Conservation (phyloP, 495 filamentous ascomycete genomes). For the Aspergillus saccharolyticus region DNA sequence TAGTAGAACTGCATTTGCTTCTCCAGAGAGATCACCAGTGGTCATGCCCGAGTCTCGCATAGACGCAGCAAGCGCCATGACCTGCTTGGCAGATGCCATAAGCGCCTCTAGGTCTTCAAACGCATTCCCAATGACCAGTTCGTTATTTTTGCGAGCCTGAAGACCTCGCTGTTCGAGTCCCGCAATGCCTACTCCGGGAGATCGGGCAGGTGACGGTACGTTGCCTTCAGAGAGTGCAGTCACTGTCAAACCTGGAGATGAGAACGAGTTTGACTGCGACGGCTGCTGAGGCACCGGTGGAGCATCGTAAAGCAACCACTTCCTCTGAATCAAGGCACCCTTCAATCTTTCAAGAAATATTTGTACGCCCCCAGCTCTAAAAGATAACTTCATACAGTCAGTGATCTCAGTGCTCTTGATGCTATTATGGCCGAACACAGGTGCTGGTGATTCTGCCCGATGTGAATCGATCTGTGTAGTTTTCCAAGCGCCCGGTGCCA, state of each 20-base stretch:
- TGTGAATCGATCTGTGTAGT: conserved; percentile 23
- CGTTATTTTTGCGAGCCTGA: conserved; percentile 83
- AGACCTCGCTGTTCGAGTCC: conserved; percentile 80
- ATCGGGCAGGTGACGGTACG: conserved; percentile 35
- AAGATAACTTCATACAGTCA: conserved; percentile 86
- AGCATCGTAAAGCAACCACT: conserved; percentile 91
- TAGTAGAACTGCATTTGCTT: conserved; percentile 69
- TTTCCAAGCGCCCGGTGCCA: conserved; percentile 20
- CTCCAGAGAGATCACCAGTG: conserved; percentile 50
- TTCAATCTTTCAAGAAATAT: conserved; percentile 87
- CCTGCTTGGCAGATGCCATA: conserved; percentile 94
- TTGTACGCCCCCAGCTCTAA: conserved; percentile 82
- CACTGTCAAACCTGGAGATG: conserved; percentile 17
- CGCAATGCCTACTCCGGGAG: conserved; percentile 79
- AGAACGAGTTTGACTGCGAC: conserved; percentile 34
- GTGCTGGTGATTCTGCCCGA: conserved; percentile 74
- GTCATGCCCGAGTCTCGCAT: conserved; percentile 64
- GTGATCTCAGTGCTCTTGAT: conserved; percentile 49
- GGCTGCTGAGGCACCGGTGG: conserved; percentile 75
- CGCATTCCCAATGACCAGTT: conserved; percentile 84
- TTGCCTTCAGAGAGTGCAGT: conserved; percentile 18
- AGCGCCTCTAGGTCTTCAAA: conserved; percentile 96
- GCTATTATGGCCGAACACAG: conserved; percentile 43
- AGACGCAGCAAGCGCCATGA: conserved; percentile 86
- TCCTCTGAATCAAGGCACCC: conserved; percentile 79